These are phyloP conservation scores for Verticillium longisporum DNA, from an alignment of 2,329 filamentous ascomycete species.

Conservation along the genomic window DNA sequence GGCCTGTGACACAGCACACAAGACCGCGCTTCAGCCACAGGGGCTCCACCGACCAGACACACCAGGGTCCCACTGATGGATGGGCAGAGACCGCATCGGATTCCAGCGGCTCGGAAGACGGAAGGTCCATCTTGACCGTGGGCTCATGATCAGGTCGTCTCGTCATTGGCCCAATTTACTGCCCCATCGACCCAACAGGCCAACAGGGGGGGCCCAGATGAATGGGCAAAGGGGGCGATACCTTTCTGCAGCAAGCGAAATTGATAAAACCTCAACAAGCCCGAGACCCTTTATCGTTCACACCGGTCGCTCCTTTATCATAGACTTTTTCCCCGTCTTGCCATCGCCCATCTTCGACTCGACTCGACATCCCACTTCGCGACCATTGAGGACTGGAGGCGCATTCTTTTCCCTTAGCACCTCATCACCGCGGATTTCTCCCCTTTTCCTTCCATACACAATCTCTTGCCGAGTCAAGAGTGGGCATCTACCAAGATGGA, in stretches of 20 bases:
- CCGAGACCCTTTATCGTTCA: slow-evolving; percentile 6
- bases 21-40: neutral
- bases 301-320: slow-evolving; percentile 4
- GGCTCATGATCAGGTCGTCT: slow-evolving; percentile 25
- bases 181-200: neutral
- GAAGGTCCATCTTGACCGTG: slow-evolving; percentile 21
- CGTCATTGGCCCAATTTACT: slow-evolving; percentile 2
- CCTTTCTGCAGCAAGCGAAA: slow-evolving; percentile 9
- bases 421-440: neutral
- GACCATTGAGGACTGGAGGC: neutral
- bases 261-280: slow-evolving; percentile 15
- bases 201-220: neutral
- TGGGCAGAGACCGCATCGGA: neutral
- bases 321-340: slow-evolving; percentile 4
- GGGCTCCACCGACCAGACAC: too few species aligned
- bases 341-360: neutral
- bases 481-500: slow-evolving; percentile 21
- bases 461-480: slow-evolving; percentile 1
- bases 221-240: neutral
- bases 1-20: neutral
- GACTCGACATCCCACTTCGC: neutral
- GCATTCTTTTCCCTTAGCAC: slow-evolving; percentile 3
- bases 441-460: slow-evolving; percentile 1
- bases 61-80: neutral
- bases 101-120: slow-evolving; percentile 20